Conservation (phyloP, 2,329 filamentous ascomycete genomes). For the Magnaporthales sp. region DNA sequence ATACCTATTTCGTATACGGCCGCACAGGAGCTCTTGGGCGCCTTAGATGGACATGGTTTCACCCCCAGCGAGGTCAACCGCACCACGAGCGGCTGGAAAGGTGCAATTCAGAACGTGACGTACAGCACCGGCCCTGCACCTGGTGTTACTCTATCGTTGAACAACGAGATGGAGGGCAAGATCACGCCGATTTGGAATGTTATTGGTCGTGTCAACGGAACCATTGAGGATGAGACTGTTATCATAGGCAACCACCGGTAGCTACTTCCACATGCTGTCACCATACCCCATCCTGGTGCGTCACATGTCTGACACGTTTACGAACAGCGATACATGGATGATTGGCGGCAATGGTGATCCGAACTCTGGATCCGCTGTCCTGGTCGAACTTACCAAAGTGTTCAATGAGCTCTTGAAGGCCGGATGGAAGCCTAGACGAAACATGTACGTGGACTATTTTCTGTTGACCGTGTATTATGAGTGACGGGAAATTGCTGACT, state of each 20-base stretch:
- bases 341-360: slow-evolving; percentile 57
- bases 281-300: background rate
- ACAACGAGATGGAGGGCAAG: slow-evolving; percentile 61
- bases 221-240: slow-evolving; percentile 65
- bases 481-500: background rate
- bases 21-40: slow-evolving; percentile 66
- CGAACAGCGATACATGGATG: slow-evolving; percentile 63
- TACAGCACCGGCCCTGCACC: slow-evolving; percentile 39
- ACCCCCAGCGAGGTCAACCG: slow-evolving; percentile 51
- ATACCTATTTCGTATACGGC: slow-evolving; percentile 73
- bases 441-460: slow-evolving; percentile 20
- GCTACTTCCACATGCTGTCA: background rate
- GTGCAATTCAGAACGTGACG: slow-evolving; percentile 31
- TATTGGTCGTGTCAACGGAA: slow-evolving; percentile 74
- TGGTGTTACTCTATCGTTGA: slow-evolving; percentile 51
- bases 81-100: slow-evolving; percentile 39
- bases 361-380: slow-evolving; percentile 68
- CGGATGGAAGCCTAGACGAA: slow-evolving; percentile 76
- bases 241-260: slow-evolving; percentile 65
- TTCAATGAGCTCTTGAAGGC: slow-evolving; percentile 60
- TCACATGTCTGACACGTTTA: background rate
- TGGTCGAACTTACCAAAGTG: slow-evolving; percentile 67
- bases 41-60: slow-evolving; percentile 67
- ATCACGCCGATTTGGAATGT: slow-evolving; percentile 69
- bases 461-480: background rate